Evolutionary conservation across 1,284 basidiomycete genomes (phyloP), one percentile per base, ranked within the genome.

Genomic region (Schizophyllum amplum): DNA sequence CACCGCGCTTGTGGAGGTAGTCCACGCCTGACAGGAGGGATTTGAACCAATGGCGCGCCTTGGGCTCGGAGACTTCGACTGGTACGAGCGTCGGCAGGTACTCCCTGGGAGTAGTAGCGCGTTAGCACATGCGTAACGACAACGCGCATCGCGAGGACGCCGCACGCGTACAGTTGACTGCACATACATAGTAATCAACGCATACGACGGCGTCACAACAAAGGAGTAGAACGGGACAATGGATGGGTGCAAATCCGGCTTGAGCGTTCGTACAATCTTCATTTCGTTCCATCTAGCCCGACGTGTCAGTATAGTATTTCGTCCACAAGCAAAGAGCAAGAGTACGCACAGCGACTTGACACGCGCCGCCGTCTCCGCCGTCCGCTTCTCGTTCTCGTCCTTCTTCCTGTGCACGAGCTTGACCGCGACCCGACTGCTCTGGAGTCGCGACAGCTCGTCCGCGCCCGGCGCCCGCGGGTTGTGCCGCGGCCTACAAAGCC

Each of bases 221-320:
- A 97, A 96, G 3, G 90, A 89, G 65, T 94, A 87, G 71, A 98
- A 96, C 6, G 84, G 82, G 63, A 98, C 88, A 68, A 98, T 87
- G 61, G 90, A 90, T 0, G 92, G 92, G 69, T 97, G 94, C 6
- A 87, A 83, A 65, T 92, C 86, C 53, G 83, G 72, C 70, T 87
- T 88, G 68, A 96, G 83, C 11, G 83, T 75, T 62, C 87, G 80
- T 61, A 95, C 85, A 62, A 94, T 88, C 78, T 94, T 94, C 92
- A 94, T 94, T 75, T 95, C 92, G 67, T 92, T 92, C 92, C 90
- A 95, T 73, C 87, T 89, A 59, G 47, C 48, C 51, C 22, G 48
- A 25, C 4, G 24, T 50, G 55, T 59, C 33, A n/a, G 58, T 25
- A 24, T 6, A 24, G 52, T 55, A 11, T 57, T 47, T 26, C 55